Conservation (phyloP, 1,139 yeast species). For the Groenewaldozyma sp. region DNA sequence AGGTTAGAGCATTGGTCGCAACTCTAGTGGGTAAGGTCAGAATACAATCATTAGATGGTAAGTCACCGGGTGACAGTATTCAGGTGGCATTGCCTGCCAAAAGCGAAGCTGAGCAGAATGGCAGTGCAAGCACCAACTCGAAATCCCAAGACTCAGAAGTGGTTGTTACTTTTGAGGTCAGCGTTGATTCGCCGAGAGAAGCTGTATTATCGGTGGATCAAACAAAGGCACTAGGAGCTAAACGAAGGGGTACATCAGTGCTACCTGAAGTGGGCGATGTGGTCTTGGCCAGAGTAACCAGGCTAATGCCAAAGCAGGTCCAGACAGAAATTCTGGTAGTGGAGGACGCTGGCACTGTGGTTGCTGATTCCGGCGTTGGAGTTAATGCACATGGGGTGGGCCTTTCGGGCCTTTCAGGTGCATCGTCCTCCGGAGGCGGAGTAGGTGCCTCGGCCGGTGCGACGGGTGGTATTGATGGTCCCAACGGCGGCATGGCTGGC, state of each 20-base stretch:
- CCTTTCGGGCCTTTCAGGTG: constrained; percentile 7
- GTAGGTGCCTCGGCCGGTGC: neutral
- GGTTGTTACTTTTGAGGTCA: constrained; percentile 24
- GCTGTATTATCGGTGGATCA: constrained; percentile 11
- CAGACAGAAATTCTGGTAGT: constrained; percentile 75
- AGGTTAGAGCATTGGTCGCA: constrained; percentile 43
- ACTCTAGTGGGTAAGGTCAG: constrained; percentile 55
- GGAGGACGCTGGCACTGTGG: constrained; percentile 52
- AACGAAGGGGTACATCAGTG: constrained; percentile 28
- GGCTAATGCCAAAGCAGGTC: constrained; percentile 62
- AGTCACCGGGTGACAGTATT: constrained; percentile 17
- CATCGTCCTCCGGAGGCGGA: neutral
- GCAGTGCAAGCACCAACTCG: too few relatives aligned
- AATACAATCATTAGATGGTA: constrained; percentile 14
- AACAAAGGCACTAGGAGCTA: constrained; percentile 17
- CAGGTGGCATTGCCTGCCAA: constrained; percentile 17
- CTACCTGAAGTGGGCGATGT: constrained; percentile 81
- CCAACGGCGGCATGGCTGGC: constrained; percentile 34
- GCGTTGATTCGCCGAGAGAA: constrained; percentile 24
- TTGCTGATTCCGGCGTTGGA: constrained; percentile 60
- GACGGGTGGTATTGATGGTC: too few relatives aligned
- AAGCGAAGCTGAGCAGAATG: constrained; percentile 13
- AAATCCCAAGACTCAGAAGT: constrained; percentile 5
- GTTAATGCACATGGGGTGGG: constrained; percentile 40
- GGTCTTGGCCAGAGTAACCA: constrained; percentile 68